A percentile compares a stretch with the other conserved stretches of the same genome.
Conservation (phyloP, 495 filamentous ascomycete species). For the Lepidopterella palustris region DNA sequence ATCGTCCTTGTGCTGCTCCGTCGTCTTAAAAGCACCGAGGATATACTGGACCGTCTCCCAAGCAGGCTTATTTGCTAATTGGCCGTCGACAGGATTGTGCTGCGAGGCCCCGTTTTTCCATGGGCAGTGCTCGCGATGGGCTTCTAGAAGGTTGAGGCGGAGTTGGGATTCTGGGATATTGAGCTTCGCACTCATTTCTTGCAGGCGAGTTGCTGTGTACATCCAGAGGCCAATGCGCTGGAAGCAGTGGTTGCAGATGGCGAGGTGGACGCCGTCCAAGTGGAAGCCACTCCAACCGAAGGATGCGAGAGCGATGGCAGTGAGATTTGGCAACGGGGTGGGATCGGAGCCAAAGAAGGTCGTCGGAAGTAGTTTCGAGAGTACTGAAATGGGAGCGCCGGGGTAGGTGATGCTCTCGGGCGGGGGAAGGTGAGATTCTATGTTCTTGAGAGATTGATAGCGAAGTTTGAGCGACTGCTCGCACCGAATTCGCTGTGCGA, state of each 20-base stretch:
- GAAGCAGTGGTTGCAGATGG: conserved; percentile 76
- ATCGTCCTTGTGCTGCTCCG: neutral
- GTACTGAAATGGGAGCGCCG: neutral
- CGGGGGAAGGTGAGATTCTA: conserved; percentile 15
- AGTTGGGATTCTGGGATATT: conserved; percentile 35
- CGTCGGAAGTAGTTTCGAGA: conserved; percentile 14
- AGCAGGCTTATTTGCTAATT: conserved; percentile 27
- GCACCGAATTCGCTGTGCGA: conserved; percentile 30
- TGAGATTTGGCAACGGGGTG: conserved; percentile 42
- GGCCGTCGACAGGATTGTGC: conserved; percentile 24
- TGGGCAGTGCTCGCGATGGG: conserved; percentile 40
- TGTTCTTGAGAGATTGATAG: conserved; percentile 29
- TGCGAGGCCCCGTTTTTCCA: conserved; percentile 37
- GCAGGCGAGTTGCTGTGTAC: conserved; percentile 44
- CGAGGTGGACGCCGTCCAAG: conserved; percentile 59
- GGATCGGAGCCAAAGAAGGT: conserved; percentile 33
- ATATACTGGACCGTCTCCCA: conserved; percentile 31
- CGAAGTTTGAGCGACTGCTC: conserved; percentile 30
- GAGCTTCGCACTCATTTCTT: conserved; percentile 32
- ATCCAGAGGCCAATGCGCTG: conserved; percentile 90
- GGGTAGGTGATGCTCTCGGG: conserved; percentile 19
- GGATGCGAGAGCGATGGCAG: conserved; percentile 68
- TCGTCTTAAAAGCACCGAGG: conserved; percentile 10
- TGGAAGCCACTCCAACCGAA: conserved; percentile 77
- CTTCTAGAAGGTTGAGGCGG: conserved; percentile 31